Conservation (phyloP, 345 rosid species). For the Brassica nigra region DNA sequence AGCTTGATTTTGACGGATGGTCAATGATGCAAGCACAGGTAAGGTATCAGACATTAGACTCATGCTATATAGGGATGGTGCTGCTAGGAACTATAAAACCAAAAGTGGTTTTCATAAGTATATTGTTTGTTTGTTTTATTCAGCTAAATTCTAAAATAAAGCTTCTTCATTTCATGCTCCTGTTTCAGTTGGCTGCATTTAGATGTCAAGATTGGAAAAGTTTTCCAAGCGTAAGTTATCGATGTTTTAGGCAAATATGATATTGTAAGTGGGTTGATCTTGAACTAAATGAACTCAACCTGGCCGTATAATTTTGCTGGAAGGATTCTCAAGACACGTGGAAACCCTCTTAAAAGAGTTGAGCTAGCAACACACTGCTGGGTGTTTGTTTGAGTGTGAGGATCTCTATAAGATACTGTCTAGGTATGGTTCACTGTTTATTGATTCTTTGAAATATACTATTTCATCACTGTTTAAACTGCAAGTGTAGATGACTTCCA, state of each 20-base stretch:
- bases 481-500: neutral
- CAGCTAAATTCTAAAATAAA: slow-evolving; percentile 80
- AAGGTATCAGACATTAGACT: slow-evolving; percentile 31
- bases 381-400: slow-evolving; percentile 86
- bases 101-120: neutral
- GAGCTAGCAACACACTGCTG: slow-evolving; percentile 79
- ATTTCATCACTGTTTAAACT: neutral
- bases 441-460: neutral
- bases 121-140: slow-evolving; percentile 32
- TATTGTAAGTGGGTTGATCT: neutral
- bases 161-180: slow-evolving; percentile 58
- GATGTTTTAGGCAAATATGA: neutral
- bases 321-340: slow-evolving; percentile 85
- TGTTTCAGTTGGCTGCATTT: slow-evolving; percentile 71
- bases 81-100: neutral
- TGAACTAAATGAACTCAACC: slow-evolving; percentile 29
- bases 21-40: slow-evolving; percentile 84
- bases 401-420: slow-evolving; percentile 79
- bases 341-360: slow-evolving; percentile 88
- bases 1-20: slow-evolving; percentile 78
- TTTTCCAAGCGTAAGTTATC: slow-evolving; percentile 72
- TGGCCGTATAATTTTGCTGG: slow-evolving; percentile 91
- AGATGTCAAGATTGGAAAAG: slow-evolving; percentile 67
- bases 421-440: slow-evolving; percentile 52
- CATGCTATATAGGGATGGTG: slow-evolving; percentile 1